A percentile compares a stretch with the other conserved stretches of the same genome.
Evolutionary conservation across 75 land plant species (phyloP).

Genomic region (Pinus albicaulis): DNA sequence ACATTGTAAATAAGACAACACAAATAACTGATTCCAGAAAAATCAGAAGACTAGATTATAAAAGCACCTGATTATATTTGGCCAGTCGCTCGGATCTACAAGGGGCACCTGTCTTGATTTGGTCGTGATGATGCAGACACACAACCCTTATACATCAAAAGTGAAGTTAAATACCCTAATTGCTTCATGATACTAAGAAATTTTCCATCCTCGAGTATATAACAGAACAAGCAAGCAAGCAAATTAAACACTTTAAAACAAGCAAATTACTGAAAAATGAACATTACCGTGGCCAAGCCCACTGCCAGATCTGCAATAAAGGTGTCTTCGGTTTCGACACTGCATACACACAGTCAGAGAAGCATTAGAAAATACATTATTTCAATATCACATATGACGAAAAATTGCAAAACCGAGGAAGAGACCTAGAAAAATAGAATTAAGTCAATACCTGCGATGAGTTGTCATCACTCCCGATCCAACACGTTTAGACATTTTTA

Average conservation of each 20-base stretch:
- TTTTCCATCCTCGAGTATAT: no score
- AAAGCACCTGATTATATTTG: slow-evolving; percentile 88
- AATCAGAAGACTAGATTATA: neutral
- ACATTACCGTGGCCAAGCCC: slow-evolving; percentile 87
- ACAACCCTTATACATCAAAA: neutral
- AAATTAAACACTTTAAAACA: no score
- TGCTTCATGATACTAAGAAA: no score
- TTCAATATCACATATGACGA: neutral
- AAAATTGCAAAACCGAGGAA: neutral
- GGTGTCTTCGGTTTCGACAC: slow-evolving; percentile 99
- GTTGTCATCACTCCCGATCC: slow-evolving; percentile 99
- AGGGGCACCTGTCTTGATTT: slow-evolving; percentile 99
- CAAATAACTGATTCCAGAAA: neutral
- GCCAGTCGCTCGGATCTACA: slow-evolving; percentile 99
- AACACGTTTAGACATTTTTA: slow-evolving; percentile 89
- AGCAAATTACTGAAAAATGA: neutral
- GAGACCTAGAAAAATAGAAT: neutral
- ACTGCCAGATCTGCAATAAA: slow-evolving; percentile 99
- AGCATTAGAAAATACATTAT: neutral
- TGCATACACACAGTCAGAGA: slow-evolving; percentile 14
- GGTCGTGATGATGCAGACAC: slow-evolving; percentile 57
- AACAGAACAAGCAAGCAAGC: no score
- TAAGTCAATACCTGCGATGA: slow-evolving; percentile 67
- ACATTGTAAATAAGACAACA: neutral
- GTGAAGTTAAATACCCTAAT: no score